Conservation (phyloP, 495 filamentous ascomycete species). For the Penicillium dipodomyicola region DNA sequence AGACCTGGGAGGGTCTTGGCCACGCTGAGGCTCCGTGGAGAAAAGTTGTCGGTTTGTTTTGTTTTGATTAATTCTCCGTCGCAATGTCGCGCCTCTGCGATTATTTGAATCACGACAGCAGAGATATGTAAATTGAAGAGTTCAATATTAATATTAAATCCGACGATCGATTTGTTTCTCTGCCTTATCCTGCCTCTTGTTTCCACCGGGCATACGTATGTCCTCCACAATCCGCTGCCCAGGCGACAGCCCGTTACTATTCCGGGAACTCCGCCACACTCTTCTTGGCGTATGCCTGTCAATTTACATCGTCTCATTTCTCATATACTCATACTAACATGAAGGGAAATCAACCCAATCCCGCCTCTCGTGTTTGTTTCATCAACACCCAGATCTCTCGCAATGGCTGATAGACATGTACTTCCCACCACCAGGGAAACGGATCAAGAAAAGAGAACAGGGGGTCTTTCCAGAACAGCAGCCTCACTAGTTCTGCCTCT, state of each 20-base stretch:
- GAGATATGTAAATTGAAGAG: slow-evolving; percentile 9
- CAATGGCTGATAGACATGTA: slow-evolving; percentile 40
- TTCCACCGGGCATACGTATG: not conserved
- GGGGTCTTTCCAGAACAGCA: slow-evolving; percentile 38
- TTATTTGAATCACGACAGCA: not conserved
- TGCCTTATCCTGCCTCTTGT: not conserved
- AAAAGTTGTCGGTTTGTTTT: slow-evolving; percentile 4
- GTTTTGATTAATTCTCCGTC: not conserved
- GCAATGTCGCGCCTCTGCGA: not conserved
- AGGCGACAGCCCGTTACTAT: slow-evolving; percentile 35
- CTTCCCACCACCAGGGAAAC: slow-evolving; percentile 50
- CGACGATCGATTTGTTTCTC: not conserved
- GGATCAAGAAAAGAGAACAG: slow-evolving; percentile 39
- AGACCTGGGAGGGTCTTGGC: not conserved
- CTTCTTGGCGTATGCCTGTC: slow-evolving; percentile 5
- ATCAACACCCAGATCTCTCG: slow-evolving; percentile 31
- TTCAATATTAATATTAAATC: not conserved
- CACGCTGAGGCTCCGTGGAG: not conserved
- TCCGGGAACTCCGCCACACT: slow-evolving; percentile 30
- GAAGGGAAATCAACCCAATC: slow-evolving; percentile 9
- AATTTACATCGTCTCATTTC: slow-evolving; percentile 1
- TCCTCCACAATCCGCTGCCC: slow-evolving; percentile 16
- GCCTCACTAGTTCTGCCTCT: slow-evolving; percentile 11
- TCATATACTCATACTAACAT: slow-evolving; percentile 7
- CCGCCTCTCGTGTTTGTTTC: slow-evolving; percentile 21